phyloP scores from a whole-genome alignment of 2,329 filamentous ascomycete species.

The Aspergillus sp. region DNA sequence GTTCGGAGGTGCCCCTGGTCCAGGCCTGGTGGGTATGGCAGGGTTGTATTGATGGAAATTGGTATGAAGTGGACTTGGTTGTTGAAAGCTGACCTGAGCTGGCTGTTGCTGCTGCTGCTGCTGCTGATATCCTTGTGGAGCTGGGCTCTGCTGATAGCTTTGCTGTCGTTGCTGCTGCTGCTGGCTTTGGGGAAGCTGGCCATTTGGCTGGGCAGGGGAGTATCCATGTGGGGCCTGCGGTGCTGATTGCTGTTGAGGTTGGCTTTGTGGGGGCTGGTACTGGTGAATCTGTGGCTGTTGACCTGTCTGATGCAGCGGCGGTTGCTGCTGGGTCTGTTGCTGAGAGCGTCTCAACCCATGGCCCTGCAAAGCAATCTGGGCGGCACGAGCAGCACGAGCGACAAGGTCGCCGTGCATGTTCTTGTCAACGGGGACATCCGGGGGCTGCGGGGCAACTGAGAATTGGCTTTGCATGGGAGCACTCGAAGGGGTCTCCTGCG shows the following conservation, averaged over 20 bases:
- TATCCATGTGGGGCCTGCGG: slow-evolving; percentile 28
- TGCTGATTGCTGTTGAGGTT: slow-evolving; percentile 15
- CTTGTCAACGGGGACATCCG: slow-evolving; percentile 32
- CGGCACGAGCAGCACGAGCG: slow-evolving; percentile 40
- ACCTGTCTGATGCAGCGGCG: slow-evolving; percentile 20
- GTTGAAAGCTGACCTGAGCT: slow-evolving; percentile 9
- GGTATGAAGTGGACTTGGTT: not conserved
- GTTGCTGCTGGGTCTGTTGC: slow-evolving; percentile 26
- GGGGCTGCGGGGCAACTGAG: slow-evolving; percentile 30
- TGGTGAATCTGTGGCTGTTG: slow-evolving; percentile 11
- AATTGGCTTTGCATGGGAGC: slow-evolving; percentile 37
- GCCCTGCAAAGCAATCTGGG: slow-evolving; percentile 41
- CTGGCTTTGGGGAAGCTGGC: slow-evolving; percentile 11
- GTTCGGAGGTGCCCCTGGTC: slow-evolving; percentile 26
- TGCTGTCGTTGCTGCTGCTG: slow-evolving; percentile 19
- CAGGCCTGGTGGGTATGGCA: slow-evolving; percentile 22
- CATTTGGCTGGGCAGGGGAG: slow-evolving; percentile 24
- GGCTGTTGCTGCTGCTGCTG: slow-evolving; percentile 17
- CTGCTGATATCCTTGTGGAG: slow-evolving; percentile 24
- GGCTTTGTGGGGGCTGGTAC: slow-evolving; percentile 11
- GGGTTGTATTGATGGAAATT: slow-evolving; percentile 38
- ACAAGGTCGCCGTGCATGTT: slow-evolving; percentile 40
- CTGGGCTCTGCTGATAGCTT: slow-evolving; percentile 28
- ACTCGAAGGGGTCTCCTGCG: slow-evolving; percentile 24
- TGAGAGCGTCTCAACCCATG: slow-evolving; percentile 31